Evolutionary conservation across 495 filamentous ascomycete species (phyloP).

Genomic region (Pseudoneurospora amorphoporcata): DNA sequence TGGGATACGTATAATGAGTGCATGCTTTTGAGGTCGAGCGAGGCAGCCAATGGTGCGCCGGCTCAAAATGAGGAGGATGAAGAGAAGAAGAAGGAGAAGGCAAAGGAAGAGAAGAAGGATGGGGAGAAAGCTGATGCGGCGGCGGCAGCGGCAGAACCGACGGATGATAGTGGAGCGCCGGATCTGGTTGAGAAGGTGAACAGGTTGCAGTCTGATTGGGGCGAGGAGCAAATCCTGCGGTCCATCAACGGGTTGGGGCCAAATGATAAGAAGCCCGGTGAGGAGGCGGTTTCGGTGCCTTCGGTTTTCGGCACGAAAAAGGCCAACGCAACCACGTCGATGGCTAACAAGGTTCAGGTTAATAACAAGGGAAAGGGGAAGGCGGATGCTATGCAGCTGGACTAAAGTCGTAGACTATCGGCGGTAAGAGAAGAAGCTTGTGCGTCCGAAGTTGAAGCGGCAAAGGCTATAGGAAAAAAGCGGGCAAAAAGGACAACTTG

Average conservation of each 20-base stretch:
- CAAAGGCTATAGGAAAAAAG: neutral
- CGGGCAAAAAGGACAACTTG: neutral
- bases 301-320: neutral
- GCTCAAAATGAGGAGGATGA: neutral
- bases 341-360: neutral
- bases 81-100: neutral
- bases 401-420: neutral
- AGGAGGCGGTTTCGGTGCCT: constrained; percentile 9
- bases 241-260: constrained; percentile 26
- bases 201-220: constrained; percentile 26
- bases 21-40: constrained; percentile 20
- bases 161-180: constrained; percentile 10
- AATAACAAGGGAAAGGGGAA: constrained; percentile 18
- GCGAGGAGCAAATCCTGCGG: constrained; percentile 27
- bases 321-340: neutral
- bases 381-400: constrained; percentile 10
- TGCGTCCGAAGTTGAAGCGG: neutral
- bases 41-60: neutral
- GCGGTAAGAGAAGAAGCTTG: neutral
- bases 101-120: constrained; percentile 18
- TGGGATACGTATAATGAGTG: constrained; percentile 35
- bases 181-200: constrained; percentile 20
- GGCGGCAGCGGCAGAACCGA: neutral
- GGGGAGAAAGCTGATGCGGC: constrained; percentile 25
- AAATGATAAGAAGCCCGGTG: constrained; percentile 18